A percentile compares a stretch with the other conserved stretches of the same genome.
phyloP scores from a whole-genome alignment of 2,329 filamentous ascomycete species.

The Epichloe scottii region DNA sequence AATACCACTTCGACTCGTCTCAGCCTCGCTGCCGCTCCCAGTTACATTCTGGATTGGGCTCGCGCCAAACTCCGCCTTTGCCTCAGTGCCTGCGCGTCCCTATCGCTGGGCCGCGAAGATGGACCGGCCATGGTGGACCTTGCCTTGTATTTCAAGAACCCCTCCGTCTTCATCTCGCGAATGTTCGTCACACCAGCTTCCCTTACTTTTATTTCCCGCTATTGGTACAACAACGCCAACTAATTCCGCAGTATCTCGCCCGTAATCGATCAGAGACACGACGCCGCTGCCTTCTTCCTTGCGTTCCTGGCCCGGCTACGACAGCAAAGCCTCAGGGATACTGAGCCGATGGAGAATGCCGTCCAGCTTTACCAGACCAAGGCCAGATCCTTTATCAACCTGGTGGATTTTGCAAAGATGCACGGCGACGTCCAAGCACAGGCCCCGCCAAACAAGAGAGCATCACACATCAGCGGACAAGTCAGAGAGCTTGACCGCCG shows the following conservation, averaged over 20 bases:
- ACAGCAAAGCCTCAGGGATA: background rate
- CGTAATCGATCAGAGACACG: background rate
- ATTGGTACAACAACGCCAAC: slow-evolving; percentile 1
- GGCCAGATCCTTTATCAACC: slow-evolving; percentile 2
- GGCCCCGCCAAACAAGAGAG: background rate
- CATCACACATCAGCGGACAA: background rate
- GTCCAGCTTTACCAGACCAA: slow-evolving; percentile 3
- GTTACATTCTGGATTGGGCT: slow-evolving; percentile 7
- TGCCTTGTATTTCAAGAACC: slow-evolving; percentile 9
- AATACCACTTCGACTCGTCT: background rate
- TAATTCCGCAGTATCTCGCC: slow-evolving; percentile 3
- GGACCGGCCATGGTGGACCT: slow-evolving; percentile 8
- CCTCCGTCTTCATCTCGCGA: slow-evolving; percentile 4
- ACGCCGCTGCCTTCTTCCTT: slow-evolving; percentile 4
- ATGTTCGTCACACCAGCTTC: slow-evolving; percentile 1
- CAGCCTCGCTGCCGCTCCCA: background rate
- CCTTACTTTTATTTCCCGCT: background rate
- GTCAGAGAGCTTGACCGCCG: background rate
- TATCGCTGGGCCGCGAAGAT: slow-evolving; percentile 1
- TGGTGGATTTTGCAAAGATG: slow-evolving; percentile 4
- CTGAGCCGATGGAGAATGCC: background rate
- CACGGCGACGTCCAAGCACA: background rate
- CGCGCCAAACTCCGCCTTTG: slow-evolving; percentile 1
- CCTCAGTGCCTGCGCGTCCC: background rate
- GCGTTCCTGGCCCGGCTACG: slow-evolving; percentile 5